phyloP scores from a whole-genome alignment of 2,329 filamentous ascomycete genomes.

The Trichoderma aggressivum region DNA sequence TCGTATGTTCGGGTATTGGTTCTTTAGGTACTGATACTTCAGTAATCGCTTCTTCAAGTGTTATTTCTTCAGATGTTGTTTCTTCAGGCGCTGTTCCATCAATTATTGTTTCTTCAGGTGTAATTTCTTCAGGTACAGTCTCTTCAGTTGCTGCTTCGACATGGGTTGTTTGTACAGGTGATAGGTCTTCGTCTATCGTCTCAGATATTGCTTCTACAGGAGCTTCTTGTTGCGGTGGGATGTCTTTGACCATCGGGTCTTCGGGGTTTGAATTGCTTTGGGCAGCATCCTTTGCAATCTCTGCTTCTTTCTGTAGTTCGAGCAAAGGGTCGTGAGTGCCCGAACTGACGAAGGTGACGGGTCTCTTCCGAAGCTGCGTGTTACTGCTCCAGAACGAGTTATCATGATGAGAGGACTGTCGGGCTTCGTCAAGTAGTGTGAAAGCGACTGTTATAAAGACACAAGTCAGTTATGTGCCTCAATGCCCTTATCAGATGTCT shows the following conservation, averaged over 20 bases:
- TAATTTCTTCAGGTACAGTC: conserved; percentile 1
- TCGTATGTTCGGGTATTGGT: conserved; percentile 18
- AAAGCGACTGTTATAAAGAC: conserved; percentile 32
- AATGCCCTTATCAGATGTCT: background rate
- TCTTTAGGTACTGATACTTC: background rate
- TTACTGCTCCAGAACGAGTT: conserved; percentile 38
- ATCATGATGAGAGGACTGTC: conserved; percentile 47
- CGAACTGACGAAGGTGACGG: conserved; percentile 53
- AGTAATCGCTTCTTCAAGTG: background rate
- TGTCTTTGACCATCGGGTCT: conserved; percentile 19
- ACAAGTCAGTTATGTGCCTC: background rate
- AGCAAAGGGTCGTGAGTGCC: conserved; percentile 48
- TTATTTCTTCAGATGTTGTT: background rate
- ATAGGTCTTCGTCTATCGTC: background rate
- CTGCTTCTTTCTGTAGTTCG: background rate
- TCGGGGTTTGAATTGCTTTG: background rate
- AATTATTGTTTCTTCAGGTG: no score
- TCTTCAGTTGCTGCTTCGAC: conserved; percentile 20
- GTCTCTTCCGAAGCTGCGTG: conserved; percentile 42
- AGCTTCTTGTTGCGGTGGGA: background rate
- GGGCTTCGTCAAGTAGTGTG: conserved; percentile 45
- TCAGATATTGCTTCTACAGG: background rate
- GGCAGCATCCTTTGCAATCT: background rate
- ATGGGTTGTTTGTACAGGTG: background rate
- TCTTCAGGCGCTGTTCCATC: background rate